These are phyloP conservation scores for Shiraia bambusicola DNA, from an alignment of 2,329 filamentous ascomycete species.

Conservation along the genomic window DNA sequence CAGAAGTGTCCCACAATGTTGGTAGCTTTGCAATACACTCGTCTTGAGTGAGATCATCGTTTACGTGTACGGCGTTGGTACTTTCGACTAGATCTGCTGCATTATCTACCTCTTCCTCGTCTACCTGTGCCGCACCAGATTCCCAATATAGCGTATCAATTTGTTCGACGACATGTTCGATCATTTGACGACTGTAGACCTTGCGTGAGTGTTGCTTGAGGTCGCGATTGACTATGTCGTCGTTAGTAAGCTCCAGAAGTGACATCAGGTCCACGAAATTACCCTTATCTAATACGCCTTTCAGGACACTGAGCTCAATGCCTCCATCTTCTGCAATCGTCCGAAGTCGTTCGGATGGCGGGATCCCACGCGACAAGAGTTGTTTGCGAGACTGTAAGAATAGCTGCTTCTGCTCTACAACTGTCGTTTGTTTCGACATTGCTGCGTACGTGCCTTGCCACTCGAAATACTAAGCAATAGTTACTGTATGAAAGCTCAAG, in stretches of 20 bases:
- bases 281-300: conserved; percentile 56
- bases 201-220: conserved; percentile 66
- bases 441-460: conserved; percentile 1
- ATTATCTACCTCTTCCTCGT: conserved; percentile 19
- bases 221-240: conserved; percentile 58
- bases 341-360: conserved; percentile 58
- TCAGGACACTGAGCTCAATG: conserved; percentile 50
- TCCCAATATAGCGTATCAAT: conserved; percentile 66
- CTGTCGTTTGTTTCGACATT: conserved; percentile 41
- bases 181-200: conserved; percentile 68
- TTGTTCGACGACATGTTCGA: conserved; percentile 71
- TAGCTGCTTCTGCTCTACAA: conserved; percentile 62
- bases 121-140: conserved; percentile 43
- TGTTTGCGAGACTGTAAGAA: conserved; percentile 66
- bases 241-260: conserved; percentile 1
- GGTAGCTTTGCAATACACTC: conserved; percentile 39
- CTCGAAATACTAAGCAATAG: background rate
- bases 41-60: conserved; percentile 38
- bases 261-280: background rate
- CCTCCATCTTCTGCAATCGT: conserved; percentile 51
- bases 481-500: background rate
- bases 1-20: conserved; percentile 27
- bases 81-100: conserved; percentile 45
- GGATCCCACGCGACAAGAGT: conserved; percentile 61
- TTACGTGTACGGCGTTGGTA: conserved; percentile 31